A percentile compares a stretch with the other conserved stretches of the same genome.
These are phyloP conservation scores for Ganoderma boninense DNA, from an alignment of 1,284 basidiomycete genomes.

Conservation along the genomic window DNA sequence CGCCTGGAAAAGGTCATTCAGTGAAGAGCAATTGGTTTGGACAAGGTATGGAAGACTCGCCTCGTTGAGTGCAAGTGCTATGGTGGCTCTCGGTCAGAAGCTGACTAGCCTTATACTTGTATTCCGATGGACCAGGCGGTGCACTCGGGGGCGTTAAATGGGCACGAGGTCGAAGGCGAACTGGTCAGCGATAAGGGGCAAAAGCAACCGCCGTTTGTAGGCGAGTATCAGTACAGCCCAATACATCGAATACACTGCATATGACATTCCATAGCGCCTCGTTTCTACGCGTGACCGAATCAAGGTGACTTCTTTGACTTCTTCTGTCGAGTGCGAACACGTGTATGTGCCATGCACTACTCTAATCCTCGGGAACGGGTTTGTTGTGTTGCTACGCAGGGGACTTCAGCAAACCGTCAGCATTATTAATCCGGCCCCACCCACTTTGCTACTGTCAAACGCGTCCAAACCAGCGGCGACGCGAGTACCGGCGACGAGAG, in stretches of 20 bases:
- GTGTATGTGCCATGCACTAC: background rate
- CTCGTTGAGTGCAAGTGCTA: background rate
- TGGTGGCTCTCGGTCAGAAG: background rate
- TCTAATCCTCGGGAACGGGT: constrained; percentile 7
- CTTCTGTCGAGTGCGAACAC: background rate
- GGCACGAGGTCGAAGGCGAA: background rate
- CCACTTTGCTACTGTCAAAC: constrained; percentile 58
- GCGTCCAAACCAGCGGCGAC: constrained; percentile 73
- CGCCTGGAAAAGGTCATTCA: background rate
- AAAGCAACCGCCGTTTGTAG: background rate
- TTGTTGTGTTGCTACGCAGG: constrained; percentile 1
- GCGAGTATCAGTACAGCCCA: constrained; percentile 5
- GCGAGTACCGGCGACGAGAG: constrained; percentile 71
- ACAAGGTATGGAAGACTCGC: background rate
- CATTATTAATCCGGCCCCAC: constrained; percentile 10
- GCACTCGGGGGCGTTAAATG: background rate
- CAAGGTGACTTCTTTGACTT: background rate
- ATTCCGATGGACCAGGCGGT: background rate
- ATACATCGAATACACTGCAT: constrained; percentile 1
- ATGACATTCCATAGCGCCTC: background rate
- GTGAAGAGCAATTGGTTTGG: background rate
- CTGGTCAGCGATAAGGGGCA: background rate
- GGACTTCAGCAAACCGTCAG: background rate
- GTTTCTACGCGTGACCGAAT: background rate
- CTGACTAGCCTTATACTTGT: background rate